phyloP scores from a whole-genome alignment of 2,329 filamentous ascomycete species.

The Epichloe bromicola region DNA sequence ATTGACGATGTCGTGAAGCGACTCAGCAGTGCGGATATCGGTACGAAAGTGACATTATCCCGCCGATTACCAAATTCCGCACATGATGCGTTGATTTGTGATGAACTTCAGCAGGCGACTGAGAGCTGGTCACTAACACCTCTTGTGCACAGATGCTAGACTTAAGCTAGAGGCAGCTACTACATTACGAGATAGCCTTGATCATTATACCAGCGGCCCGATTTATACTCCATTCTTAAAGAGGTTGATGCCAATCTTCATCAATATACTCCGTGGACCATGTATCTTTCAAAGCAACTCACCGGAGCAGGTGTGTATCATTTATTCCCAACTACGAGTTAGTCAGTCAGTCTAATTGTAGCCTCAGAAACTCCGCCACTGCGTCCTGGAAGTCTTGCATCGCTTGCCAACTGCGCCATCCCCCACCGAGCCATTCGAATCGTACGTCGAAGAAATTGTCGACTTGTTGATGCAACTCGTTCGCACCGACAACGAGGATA shows the following conservation, averaged over 20 bases:
- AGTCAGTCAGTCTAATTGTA: constrained; percentile 8
- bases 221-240: constrained; percentile 73
- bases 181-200: constrained; percentile 81
- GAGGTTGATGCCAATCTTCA: constrained; percentile 80
- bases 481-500: constrained; percentile 91
- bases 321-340: neutral
- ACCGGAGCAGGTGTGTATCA: constrained; percentile 60
- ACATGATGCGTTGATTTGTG: neutral
- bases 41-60: constrained; percentile 21
- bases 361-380: constrained; percentile 71
- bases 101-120: neutral
- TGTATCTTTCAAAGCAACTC: constrained; percentile 88
- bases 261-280: constrained; percentile 69
- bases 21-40: constrained; percentile 41
- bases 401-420: constrained; percentile 60
- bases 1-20: constrained; percentile 53
- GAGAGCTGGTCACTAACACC: neutral
- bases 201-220: constrained; percentile 67
- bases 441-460: constrained; percentile 76
- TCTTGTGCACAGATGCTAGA: constrained; percentile 52
- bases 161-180: constrained; percentile 70
- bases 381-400: constrained; percentile 87
- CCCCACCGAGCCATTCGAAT: constrained; percentile 67
- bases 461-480: constrained; percentile 84
- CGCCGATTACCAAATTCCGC: neutral